Evolutionary conservation across 441 rosid species (phyloP).

Genomic region (Lepidium campestre): DNA sequence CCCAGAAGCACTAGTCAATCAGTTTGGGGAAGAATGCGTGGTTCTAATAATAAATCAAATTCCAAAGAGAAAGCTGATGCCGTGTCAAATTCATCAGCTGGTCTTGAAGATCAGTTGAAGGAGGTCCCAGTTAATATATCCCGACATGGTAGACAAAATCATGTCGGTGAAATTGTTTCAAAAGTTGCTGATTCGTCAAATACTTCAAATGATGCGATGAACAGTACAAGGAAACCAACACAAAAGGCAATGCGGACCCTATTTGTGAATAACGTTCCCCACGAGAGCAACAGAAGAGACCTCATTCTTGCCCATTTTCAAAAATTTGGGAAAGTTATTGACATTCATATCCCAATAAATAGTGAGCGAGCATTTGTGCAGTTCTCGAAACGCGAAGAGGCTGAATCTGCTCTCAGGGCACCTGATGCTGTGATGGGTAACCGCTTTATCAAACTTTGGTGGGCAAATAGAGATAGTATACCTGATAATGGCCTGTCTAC

Average conservation of each 20-base stretch:
- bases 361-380: constrained; percentile 92
- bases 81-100: constrained; percentile 34
- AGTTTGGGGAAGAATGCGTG: constrained; percentile 77
- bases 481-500: constrained; percentile 51
- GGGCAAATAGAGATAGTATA: constrained; percentile 98
- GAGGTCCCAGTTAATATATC: constrained; percentile 40
- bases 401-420: constrained; percentile 92
- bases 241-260: constrained; percentile 87
- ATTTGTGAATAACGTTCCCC: constrained; percentile 87
- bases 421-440: constrained; percentile 99
- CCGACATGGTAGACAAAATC: constrained; percentile 45
- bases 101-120: constrained; percentile 48
- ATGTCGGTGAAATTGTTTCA: constrained; percentile 39
- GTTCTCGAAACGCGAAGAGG: constrained; percentile 92
- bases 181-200: constrained; percentile 44
- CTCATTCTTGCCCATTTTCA: constrained; percentile 87
- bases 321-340: constrained; percentile 88
- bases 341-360: constrained; percentile 78
- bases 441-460: constrained; percentile 96
- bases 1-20: constrained; percentile 45
- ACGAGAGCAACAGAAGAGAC: constrained; percentile 65
- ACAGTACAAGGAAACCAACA: constrained; percentile 48
- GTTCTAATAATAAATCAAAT: constrained; percentile 44
- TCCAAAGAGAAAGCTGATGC: constrained; percentile 54
- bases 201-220: constrained; percentile 37